Percentiles rank a stretch among this genome's conserved stretches.
These are phyloP conservation scores for Sicyos edulis DNA, from an alignment of 306 rosid genomes.

Conservation along the genomic window DNA sequence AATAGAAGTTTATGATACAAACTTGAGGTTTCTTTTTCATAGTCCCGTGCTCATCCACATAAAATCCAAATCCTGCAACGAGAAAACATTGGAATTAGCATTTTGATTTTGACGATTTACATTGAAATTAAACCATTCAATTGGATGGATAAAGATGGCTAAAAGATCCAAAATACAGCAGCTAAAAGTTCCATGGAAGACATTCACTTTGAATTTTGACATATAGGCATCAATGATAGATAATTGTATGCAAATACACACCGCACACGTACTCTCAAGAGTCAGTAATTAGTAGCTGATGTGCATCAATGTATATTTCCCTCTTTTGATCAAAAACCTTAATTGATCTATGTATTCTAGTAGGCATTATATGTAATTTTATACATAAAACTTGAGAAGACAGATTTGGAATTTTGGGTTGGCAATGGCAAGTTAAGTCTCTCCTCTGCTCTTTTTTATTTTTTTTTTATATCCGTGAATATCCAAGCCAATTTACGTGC, in stretches of 20 bases:
- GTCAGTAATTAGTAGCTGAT: not conserved
- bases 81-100: constrained; percentile 20
- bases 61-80: constrained; percentile 75
- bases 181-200: not conserved
- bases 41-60: constrained; percentile 61
- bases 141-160: not conserved
- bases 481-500: no score
- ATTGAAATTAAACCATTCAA: not conserved
- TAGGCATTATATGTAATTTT: not conserved
- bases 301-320: not conserved
- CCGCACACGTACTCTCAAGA: not conserved
- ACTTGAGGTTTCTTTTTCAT: constrained; percentile 93
- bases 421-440: not conserved
- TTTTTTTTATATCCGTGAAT: no score
- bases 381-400: not conserved
- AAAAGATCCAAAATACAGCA: not conserved
- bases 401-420: no score
- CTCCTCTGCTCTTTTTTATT: not conserved
- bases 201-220: not conserved
- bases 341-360: not conserved
- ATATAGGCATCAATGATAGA: constrained; percentile 7
- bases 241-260: not conserved
- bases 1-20: constrained; percentile 19
- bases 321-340: not conserved
- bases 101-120: not conserved